Evolutionary conservation across 495 filamentous ascomycete genomes (phyloP), one percentile per base, ranked within the genome.

Genomic region (Patellaria atrata): DNA sequence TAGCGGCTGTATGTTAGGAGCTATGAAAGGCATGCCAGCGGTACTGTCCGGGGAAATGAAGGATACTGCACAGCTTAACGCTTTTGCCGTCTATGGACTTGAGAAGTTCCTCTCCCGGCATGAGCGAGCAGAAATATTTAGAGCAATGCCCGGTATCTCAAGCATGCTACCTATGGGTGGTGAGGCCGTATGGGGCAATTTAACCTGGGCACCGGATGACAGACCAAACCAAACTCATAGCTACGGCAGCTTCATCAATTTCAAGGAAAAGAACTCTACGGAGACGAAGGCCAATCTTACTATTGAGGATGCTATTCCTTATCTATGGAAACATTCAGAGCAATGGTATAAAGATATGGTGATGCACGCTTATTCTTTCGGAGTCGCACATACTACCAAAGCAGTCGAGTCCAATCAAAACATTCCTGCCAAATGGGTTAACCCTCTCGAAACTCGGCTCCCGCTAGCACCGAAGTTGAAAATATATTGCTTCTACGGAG

Each of bases 161-260:
- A 86, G 81, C 37, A 94, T 97, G 85, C 67, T 97, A 1, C 89
- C 89, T n/a, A 85, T 93, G 33, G 89, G 91, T 17, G 89, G 89
- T 16, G 73, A 89, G 33, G 81, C 79, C 4, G 78, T 97, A 14
- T 97, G 89, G 89, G 89, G 89, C 14, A 86, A 94, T 47, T 51
- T 70, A 12, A 80, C 76, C 25, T 82, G 81, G 71, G 89, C 89
- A 3, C 89, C 89, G 0, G 89, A 97, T 46, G 89, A 97, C 50
- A 53, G 55, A 17, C 79, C 78, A 0, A 76, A 65, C 14, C 82
- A 92, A 44, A 60, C 61, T 6, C 54, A 72, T 32, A 79, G 64
- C 30, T 94, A 65, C 56, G 89, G 89, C 20, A 76, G 75, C 23
- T 79, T 94, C 44, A 58, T 96, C 23, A 85, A 83, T 43, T 96